These are phyloP conservation scores for Aspergillus biplanus DNA, from an alignment of 495 filamentous ascomycete species.

Conservation along the genomic window DNA sequence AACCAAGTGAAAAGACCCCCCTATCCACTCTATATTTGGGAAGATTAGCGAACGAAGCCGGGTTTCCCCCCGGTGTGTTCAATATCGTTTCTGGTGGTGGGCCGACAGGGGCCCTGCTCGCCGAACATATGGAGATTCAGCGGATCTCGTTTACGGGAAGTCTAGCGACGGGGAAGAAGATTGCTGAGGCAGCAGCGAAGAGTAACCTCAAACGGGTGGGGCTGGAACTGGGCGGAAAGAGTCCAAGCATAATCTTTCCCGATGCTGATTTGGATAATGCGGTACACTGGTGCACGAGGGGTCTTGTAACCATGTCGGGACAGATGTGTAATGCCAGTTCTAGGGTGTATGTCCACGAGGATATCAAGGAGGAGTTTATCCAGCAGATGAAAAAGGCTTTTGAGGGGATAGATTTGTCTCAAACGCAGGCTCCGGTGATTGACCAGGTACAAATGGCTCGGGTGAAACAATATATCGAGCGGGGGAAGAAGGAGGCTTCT, in stretches of 20 bases:
- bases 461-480: not conserved
- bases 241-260: not conserved
- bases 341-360: not conserved
- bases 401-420: not conserved
- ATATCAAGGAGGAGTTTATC: slow-evolving; percentile 1
- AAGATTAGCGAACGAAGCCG: not conserved
- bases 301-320: not conserved
- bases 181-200: not conserved
- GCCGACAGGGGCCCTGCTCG: not conserved
- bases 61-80: not conserved
- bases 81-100: not conserved
- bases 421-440: not conserved
- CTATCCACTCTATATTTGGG: slow-evolving; percentile 2
- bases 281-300: not conserved
- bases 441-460: not conserved
- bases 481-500: not conserved
- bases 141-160: not conserved
- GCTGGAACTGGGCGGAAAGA: not conserved
- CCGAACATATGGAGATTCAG: not conserved
- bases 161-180: not conserved
- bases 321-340: slow-evolving; percentile 1
- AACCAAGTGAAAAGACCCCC: slow-evolving; percentile 55
- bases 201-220: not conserved
- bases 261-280: not conserved
- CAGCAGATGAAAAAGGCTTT: not conserved